Evolutionary conservation across 2,329 filamentous ascomycete genomes (phyloP).

Genomic region (Knufia petricola): DNA sequence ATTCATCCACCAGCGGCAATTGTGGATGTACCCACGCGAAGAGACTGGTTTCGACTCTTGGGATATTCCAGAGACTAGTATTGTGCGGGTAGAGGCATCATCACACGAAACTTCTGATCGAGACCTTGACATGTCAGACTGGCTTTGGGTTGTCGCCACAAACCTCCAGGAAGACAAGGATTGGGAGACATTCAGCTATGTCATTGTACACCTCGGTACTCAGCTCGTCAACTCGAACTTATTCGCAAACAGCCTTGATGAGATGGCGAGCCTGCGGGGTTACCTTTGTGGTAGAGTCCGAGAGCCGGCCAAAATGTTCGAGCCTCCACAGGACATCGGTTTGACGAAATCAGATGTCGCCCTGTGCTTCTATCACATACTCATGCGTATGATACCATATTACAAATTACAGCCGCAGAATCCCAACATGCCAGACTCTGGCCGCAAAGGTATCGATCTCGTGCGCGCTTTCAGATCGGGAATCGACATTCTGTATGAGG

Average conservation of each 20-base stretch:
- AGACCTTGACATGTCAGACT: conserved; percentile 52
- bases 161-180: conserved; percentile 65
- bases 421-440: conserved; percentile 51
- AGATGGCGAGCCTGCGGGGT: conserved; percentile 66
- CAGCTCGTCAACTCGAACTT: conserved; percentile 85
- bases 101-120: conserved; percentile 14
- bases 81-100: conserved; percentile 15
- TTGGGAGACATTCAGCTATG: conserved; percentile 90
- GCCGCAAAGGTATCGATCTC: conserved; percentile 67
- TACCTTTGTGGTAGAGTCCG: conserved; percentile 76
- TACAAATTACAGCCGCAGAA: conserved; percentile 38
- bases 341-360: conserved; percentile 81
- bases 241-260: conserved; percentile 62
- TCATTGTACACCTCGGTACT: conserved; percentile 73
- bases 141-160: conserved; percentile 68
- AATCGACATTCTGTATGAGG: conserved; percentile 62
- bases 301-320: conserved; percentile 59
- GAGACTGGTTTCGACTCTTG: conserved; percentile 11
- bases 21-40: conserved; percentile 50
- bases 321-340: conserved; percentile 68
- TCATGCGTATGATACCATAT: conserved; percentile 85
- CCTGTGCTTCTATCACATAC: conserved; percentile 74
- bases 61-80: background rate
- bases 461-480: conserved; percentile 79
- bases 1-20: conserved; percentile 8